These are phyloP conservation scores for Euptelea pleiosperma DNA, from an alignment of 164 flowering plant species.

Conservation along the genomic window DNA sequence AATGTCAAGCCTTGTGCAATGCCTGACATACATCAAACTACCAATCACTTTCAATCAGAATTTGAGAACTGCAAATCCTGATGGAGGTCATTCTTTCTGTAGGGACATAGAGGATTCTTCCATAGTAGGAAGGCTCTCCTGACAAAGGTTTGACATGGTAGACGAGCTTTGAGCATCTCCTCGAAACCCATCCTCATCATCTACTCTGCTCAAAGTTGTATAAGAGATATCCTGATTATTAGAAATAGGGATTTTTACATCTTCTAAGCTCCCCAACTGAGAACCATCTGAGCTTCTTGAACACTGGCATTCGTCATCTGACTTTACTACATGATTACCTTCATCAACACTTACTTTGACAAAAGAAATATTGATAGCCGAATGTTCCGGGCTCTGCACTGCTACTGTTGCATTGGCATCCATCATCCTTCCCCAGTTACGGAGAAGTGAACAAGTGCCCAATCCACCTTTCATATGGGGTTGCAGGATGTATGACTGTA, in stretches of 20 bases:
- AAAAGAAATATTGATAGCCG: conserved; percentile 17
- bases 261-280: background rate
- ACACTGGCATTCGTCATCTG: conserved; percentile 18
- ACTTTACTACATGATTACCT: conserved; percentile 18
- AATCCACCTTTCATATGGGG: conserved; percentile 52
- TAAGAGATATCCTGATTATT: conserved; percentile 3
- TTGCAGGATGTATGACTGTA: no score
- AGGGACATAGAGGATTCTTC: conserved; percentile 13
- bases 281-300: conserved; percentile 14
- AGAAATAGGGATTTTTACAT: conserved; percentile 8
- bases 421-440: conserved; percentile 17
- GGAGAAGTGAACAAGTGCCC: conserved; percentile 16
- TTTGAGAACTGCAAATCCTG: conserved; percentile 19
- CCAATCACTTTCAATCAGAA: conserved; percentile 5
- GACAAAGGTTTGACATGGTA: conserved; percentile 6
- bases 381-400: conserved; percentile 20
- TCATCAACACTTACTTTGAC: conserved; percentile 17
- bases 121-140: conserved; percentile 1
- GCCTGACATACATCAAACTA: no score
- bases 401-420: conserved; percentile 3
- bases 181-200: conserved; percentile 9
- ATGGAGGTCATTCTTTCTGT: conserved; percentile 5
- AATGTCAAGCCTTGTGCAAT: no score
- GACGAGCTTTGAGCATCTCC: conserved; percentile 12
- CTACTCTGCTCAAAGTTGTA: conserved; percentile 5